Base-by-base conservation (phyloP, 768 basidiomycete genomes). In the Mycena haematopus region DNA sequence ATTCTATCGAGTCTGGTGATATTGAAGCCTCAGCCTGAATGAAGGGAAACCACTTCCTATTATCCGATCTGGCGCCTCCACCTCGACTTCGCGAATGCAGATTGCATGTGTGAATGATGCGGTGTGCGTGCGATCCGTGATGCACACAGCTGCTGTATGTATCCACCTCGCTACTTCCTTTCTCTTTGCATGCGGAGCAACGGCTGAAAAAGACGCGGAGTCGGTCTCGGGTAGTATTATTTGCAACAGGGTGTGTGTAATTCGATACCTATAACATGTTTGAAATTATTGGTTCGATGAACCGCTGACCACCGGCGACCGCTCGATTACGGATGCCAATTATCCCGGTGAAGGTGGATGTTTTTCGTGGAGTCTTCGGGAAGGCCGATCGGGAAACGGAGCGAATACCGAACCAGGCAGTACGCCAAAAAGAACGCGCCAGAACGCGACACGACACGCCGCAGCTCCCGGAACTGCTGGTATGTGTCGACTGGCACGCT, bases 301-400 rank as follows among this genome's bases (percentile, higher is more conserved):
- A 45, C 22, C 44, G 44, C 44, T 45, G 44, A 45, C 44, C 44
- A 22, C 44, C 44, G 21, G 21, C 4, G 22, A 31, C 47, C 19
- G 27, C 47, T 15, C 10, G 14, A 47, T 47, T 27, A 14, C 15
- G 46, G 2, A 31, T 50, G 17, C 29, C 44, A 45, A 42, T 42
- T 42, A 9, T 50, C 29, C 27, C 27, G 47, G 17, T 50, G 47
- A n/a, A 10, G 25, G 33, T 36, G 50, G 29, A 33, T n/a, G 19
- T 53, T 27, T 40, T 53, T 38, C 36, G 52, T 54, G 53, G 53
- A 44, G 53, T 11, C 25, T 5, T 42, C 27, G 25, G 25, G 53
- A 54, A 54, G 11, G 22, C 22, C 36, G 53, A 42, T 29, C 33
- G n/a, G 50, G 50, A 11, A 52, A 7, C 50, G 50, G 50, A 52